Conservation (phyloP, 352 stramenopile species). For the Aphanomyces invadans region DNA sequence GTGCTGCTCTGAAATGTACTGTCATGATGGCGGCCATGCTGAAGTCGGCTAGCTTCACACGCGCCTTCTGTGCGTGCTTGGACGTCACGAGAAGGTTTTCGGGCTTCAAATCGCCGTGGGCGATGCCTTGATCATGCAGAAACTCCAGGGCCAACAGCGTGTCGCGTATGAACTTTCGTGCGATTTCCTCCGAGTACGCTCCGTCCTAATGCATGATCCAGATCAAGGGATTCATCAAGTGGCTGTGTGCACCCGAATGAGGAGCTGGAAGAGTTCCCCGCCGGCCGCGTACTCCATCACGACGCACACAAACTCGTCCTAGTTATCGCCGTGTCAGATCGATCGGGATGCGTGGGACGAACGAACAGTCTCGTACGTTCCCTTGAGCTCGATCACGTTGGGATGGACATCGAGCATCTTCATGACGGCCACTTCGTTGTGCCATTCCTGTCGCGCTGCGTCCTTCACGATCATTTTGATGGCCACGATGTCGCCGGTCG, state of each 20-base stretch:
- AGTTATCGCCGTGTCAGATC: not conserved
- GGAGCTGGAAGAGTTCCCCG: slow-evolving; percentile 60
- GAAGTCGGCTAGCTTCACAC: slow-evolving; percentile 82
- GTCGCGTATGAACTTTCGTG: slow-evolving; percentile 38
- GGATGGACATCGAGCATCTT: slow-evolving; percentile 40
- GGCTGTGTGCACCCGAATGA: slow-evolving; percentile 35
- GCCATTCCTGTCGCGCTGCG: slow-evolving; percentile 28
- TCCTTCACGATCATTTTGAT: slow-evolving; percentile 61
- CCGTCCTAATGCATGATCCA: no score
- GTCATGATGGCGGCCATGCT: slow-evolving; percentile 56
- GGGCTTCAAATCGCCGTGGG: slow-evolving; percentile 64
- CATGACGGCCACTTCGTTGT: slow-evolving; percentile 45
- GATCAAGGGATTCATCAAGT: no score
- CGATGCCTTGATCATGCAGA: slow-evolving; percentile 34
- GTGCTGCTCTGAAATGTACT: slow-evolving; percentile 20
- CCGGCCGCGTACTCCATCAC: slow-evolving; percentile 51
- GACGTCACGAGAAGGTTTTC: slow-evolving; percentile 81
- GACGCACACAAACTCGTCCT: slow-evolving; percentile 38
- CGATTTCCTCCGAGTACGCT: slow-evolving; percentile 69
- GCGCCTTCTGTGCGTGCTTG: slow-evolving; percentile 47
- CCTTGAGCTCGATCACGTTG: slow-evolving; percentile 48
- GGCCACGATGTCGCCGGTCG: slow-evolving; percentile 33
- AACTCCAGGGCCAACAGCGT: slow-evolving; percentile 41
- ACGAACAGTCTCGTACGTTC: slow-evolving; percentile 40
- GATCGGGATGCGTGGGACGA: not conserved